Percentiles rank a stretch among this genome's conserved stretches.
These are phyloP conservation scores for Colletotrichum truncatum DNA, from an alignment of 2,329 filamentous ascomycete species.

Conservation along the genomic window DNA sequence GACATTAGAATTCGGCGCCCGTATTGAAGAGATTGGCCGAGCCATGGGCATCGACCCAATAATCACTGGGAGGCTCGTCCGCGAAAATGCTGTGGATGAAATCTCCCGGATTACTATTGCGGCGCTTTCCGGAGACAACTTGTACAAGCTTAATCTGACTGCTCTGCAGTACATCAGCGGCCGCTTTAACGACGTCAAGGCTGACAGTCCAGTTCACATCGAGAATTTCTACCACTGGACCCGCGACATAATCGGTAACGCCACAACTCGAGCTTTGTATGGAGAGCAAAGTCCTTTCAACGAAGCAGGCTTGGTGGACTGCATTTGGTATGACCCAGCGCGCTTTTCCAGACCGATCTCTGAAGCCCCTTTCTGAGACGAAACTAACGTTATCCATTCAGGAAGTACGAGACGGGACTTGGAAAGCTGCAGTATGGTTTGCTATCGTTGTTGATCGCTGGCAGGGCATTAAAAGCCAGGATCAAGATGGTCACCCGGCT, in stretches of 20 bases:
- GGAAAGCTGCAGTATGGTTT: constrained; percentile 16
- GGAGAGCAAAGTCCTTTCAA: constrained; percentile 53
- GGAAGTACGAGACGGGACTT: constrained; percentile 1
- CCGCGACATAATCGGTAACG: constrained; percentile 45
- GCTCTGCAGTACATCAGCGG: constrained; percentile 45
- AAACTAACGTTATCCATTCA: neutral
- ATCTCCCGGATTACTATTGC: constrained; percentile 41
- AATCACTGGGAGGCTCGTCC: constrained; percentile 47
- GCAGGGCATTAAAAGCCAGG: constrained; percentile 36
- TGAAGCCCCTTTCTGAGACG: neutral
- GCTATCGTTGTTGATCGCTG: constrained; percentile 30
- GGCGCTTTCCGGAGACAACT: constrained; percentile 41
- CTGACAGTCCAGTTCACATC: constrained; percentile 23
- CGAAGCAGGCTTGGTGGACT: neutral
- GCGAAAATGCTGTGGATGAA: constrained; percentile 39
- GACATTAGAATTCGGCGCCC: constrained; percentile 49
- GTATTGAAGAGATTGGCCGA: constrained; percentile 45
- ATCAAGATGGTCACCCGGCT: constrained; percentile 36
- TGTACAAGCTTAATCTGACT: constrained; percentile 44
- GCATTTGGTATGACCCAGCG: constrained; percentile 2
- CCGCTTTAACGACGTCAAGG: constrained; percentile 36
- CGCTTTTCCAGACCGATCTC: neutral
- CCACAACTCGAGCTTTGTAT: constrained; percentile 49
- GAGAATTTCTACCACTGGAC: constrained; percentile 49
- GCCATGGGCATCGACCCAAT: constrained; percentile 35